Evolutionary conservation across 2,329 filamentous ascomycete genomes (phyloP).

Genomic region (Stagonosporopsis cucurbitacearum): DNA sequence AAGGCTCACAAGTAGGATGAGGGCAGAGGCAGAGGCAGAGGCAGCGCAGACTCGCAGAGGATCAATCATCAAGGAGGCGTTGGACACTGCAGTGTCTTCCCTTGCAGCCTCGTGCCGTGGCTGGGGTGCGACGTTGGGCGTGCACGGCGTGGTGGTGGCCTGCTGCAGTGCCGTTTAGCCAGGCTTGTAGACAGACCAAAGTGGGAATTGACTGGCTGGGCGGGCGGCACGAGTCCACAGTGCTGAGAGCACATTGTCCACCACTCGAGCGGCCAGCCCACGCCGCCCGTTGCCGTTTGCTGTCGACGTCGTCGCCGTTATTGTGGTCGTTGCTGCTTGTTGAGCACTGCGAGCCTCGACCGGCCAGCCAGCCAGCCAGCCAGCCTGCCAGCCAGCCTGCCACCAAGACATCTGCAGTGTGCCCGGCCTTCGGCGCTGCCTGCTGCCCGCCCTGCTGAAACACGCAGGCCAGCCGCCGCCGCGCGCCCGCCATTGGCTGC

Average conservation of each 20-base stretch:
- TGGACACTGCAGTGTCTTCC: constrained; percentile 1
- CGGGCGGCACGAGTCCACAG: constrained; percentile 11
- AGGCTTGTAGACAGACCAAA: background rate
- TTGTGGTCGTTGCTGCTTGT: background rate
- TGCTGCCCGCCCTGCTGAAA: constrained; percentile 9
- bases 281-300: constrained; percentile 19
- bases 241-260: too few relatives aligned
- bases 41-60: background rate
- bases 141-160: background rate
- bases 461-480: constrained; percentile 10
- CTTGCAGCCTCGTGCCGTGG: constrained; percentile 13
- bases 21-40: background rate
- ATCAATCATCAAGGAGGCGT: background rate
- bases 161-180: constrained; percentile 5
- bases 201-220: constrained; percentile 3
- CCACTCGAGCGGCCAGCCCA: constrained; percentile 8
- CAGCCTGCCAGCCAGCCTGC: too few relatives aligned
- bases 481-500: constrained; percentile 13
- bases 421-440: background rate
- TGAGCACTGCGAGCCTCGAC: too few relatives aligned
- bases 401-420: background rate
- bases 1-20: background rate
- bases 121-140: background rate
- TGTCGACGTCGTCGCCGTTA: constrained; percentile 15
- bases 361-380: too few relatives aligned